A percentile compares a stretch with the other conserved stretches of the same genome.
Conservation (phyloP, 2,329 filamentous ascomycete species). For the Canariomyces notabilis region DNA sequence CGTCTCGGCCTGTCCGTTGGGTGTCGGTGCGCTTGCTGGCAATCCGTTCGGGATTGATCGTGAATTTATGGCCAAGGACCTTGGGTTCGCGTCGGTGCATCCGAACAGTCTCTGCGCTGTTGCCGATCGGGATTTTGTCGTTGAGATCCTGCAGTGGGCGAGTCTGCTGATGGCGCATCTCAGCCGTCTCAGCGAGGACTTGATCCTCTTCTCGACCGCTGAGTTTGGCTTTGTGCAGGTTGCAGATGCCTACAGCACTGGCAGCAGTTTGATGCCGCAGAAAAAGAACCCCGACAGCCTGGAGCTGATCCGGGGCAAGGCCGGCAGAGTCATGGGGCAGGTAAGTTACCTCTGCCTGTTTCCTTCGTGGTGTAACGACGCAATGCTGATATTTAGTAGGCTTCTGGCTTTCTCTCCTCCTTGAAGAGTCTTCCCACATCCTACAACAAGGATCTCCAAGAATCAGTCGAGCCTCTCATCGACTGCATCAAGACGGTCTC, state of each 20-base stretch:
- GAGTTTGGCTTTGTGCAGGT: conserved; percentile 74
- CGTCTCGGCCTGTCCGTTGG: conserved; percentile 69
- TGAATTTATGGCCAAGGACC: conserved; percentile 71
- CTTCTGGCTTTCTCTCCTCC: conserved; percentile 67
- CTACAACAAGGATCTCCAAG: conserved; percentile 92
- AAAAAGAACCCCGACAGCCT: conserved; percentile 79
- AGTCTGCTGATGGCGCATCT: conserved; percentile 75
- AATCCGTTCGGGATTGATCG: conserved; percentile 80
- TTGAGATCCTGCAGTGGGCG: conserved; percentile 77
- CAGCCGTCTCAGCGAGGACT: conserved; percentile 72
- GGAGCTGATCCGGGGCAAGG: conserved; percentile 67
- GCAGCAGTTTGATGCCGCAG: conserved; percentile 72
- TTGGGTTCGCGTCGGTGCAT: conserved; percentile 58
- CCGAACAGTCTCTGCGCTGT: conserved; percentile 56
- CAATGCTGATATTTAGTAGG: neutral
- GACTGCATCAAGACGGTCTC: conserved; percentile 76
- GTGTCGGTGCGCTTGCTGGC: conserved; percentile 71
- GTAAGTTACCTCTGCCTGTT: conserved; percentile 43
- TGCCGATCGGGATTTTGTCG: conserved; percentile 74
- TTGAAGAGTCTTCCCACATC: conserved; percentile 68
- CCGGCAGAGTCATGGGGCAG: conserved; percentile 70
- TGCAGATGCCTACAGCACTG: conserved; percentile 75
- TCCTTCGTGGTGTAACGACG: no score
- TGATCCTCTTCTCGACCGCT: conserved; percentile 74
- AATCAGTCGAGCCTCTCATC: conserved; percentile 79